These are phyloP conservation scores for Flaveria linearis DNA, from an alignment of 129 eudicot genomes.

Conservation along the genomic window DNA sequence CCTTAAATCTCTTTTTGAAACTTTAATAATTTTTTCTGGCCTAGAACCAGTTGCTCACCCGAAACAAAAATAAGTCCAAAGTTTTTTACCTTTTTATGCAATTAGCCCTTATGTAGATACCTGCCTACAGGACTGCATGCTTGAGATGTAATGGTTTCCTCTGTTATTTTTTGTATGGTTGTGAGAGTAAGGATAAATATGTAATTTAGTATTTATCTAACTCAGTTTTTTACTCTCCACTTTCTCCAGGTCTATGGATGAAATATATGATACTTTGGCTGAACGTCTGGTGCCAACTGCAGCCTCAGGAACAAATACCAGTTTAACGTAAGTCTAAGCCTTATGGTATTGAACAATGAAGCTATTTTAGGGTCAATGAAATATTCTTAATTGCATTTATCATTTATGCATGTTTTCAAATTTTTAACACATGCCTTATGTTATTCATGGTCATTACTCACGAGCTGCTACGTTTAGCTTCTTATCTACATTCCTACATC, in stretches of 20 bases:
- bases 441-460: slow-evolving; percentile 6
- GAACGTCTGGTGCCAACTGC: slow-evolving; percentile 82
- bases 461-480: slow-evolving; percentile 4
- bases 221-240: slow-evolving; percentile 7
- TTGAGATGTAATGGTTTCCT: background rate
- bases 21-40: slow-evolving; percentile 11
- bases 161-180: slow-evolving; percentile 11
- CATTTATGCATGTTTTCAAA: background rate
- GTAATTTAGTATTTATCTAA: slow-evolving; percentile 1
- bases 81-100: background rate
- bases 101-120: slow-evolving; percentile 9
- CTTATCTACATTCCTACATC: background rate
- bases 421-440: slow-evolving; percentile 14
- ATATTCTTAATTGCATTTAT: slow-evolving; percentile 14
- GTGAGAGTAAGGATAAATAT: background rate
- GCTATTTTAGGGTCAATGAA: slow-evolving; percentile 15
- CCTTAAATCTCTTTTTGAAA: background rate
- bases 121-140: slow-evolving; percentile 14
- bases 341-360: slow-evolving; percentile 2
- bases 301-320: slow-evolving; percentile 64
- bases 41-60: background rate
- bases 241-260: slow-evolving; percentile 72
- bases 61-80: background rate
- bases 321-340: slow-evolving; percentile 62
- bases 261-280: slow-evolving; percentile 80